These are phyloP conservation scores for Coprinopsis sp. DNA, from an alignment of 768 basidiomycete genomes.

Conservation along the genomic window DNA sequence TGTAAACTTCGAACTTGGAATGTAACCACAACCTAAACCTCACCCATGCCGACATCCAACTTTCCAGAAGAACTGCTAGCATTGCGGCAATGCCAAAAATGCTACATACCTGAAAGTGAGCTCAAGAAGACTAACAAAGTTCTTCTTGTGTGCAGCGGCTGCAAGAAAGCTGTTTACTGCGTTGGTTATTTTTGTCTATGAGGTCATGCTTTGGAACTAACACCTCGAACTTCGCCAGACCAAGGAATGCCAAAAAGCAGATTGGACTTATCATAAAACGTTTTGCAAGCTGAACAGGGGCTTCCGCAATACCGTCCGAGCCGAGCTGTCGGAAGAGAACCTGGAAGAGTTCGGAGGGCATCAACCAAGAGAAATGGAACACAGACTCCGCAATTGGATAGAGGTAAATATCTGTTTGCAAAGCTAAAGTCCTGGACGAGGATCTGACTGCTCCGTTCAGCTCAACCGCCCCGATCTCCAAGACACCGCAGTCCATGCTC, in stretches of 20 bases:
- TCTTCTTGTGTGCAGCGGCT: not conserved
- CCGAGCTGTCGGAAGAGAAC: not conserved
- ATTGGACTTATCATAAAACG: slow-evolving; percentile 2
- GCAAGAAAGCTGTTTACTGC: slow-evolving; percentile 1
- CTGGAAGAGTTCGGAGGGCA: not conserved
- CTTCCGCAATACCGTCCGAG: not conserved
- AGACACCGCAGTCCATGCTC: not conserved
- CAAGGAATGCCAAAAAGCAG: not conserved
- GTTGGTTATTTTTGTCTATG: not conserved
- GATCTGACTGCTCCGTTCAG: not conserved
- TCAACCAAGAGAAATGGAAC: not conserved
- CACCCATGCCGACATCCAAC: not conserved
- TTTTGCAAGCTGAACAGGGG: not conserved
- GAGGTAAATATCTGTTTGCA: not conserved
- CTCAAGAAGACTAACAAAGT: not conserved
- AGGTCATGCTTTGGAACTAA: not conserved
- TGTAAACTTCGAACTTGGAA: too few species aligned
- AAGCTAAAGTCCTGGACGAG: not conserved
- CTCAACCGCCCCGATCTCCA: slow-evolving; percentile 1
- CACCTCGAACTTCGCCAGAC: not conserved
- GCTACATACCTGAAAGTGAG: slow-evolving; percentile 1
- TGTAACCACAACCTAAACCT: too few species aligned
- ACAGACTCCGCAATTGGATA: not conserved
- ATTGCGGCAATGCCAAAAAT: slow-evolving; percentile 1
- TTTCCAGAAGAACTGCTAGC: slow-evolving; percentile 1